Base-by-base conservation (phyloP, 441 rosid genomes). In the Euphorbia schlechtendalii region DNA sequence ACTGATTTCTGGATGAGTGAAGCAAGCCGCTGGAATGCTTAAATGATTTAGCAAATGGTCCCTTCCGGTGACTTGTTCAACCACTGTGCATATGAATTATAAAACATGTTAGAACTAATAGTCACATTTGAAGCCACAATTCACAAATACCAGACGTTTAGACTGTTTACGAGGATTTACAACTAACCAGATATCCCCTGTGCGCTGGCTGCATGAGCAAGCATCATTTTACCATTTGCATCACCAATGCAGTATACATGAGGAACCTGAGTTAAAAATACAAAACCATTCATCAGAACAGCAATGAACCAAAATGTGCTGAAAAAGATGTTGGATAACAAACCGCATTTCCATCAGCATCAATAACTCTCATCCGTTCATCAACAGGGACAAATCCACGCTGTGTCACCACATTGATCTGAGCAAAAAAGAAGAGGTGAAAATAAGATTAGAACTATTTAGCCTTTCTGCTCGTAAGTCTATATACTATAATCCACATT, bases 221-320 rank as follows among this genome's bases (percentile, higher is more conserved):
- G 99, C 99, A 94, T 94, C 96, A 94, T 73, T 83, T 90, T 93
- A 66, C 99, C 99, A 65, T 90, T 90, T 38, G 92, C 97, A 83
- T 93, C 97, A 65, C 95, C 95, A 67, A 90, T 90, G 76, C 89
- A 90, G 68, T 81, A 90, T 49, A 90, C 65, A 65, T 88, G 80
- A 45, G 97, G 92, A 64, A 90, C 90, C 97, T 90, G n/a, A 71
- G 66, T 24, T n/a, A n/a, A n/a, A 58, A 24, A 61, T 60, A 52
- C 30, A 52, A 25, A 48, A 43, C 8, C 30, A 40, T 30, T 28
- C n/a, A n/a, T n/a, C n/a, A n/a, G n/a, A n/a, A n/a, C n/a, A n/a
- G n/a, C n/a, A n/a, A n/a, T n/a, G n/a, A 14, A 36, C 30, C 54
- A 53, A 41, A 59, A 55, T 54, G 21, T 15, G 46, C 36, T 54